Conservation (phyloP, 164 flowering plant species). For the Malania oleifera region DNA sequence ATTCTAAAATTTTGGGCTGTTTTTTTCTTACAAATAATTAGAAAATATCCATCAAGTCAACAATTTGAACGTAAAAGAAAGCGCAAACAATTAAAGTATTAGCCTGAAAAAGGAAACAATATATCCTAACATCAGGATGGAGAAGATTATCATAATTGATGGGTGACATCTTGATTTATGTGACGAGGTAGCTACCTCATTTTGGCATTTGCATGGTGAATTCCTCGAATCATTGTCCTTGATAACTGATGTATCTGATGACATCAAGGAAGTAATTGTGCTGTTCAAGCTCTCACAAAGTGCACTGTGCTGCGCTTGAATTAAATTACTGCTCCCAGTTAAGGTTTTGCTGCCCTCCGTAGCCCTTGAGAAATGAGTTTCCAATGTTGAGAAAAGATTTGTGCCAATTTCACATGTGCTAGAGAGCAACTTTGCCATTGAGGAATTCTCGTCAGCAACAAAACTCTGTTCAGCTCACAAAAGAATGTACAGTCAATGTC, state of each 20-base stretch:
- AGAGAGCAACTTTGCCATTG: conserved; percentile 45
- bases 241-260: conserved; percentile 26
- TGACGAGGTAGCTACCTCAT: conserved; percentile 70
- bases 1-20: too few relatives aligned
- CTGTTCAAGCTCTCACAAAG: conserved; percentile 42
- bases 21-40: too few relatives aligned
- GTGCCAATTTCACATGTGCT: conserved; percentile 55
- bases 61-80: not conserved
- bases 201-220: conserved; percentile 17
- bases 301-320: conserved; percentile 42
- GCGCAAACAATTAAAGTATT: conserved; percentile 15
- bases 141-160: conserved; percentile 28
- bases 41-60: too few relatives aligned
- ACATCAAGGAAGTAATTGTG: conserved; percentile 34
- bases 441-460: conserved; percentile 42
- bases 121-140: conserved; percentile 28
- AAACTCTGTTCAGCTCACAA: conserved; percentile 36
- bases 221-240: conserved; percentile 16
- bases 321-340: conserved; percentile 19
- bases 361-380: conserved; percentile 40
- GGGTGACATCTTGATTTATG: conserved; percentile 32
- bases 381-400: conserved; percentile 62
- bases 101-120: conserved; percentile 15
- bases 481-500: conserved; percentile 2
- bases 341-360: conserved; percentile 21